Conservation (phyloP, 1,139 yeast species). For the Pichia sp. region DNA sequence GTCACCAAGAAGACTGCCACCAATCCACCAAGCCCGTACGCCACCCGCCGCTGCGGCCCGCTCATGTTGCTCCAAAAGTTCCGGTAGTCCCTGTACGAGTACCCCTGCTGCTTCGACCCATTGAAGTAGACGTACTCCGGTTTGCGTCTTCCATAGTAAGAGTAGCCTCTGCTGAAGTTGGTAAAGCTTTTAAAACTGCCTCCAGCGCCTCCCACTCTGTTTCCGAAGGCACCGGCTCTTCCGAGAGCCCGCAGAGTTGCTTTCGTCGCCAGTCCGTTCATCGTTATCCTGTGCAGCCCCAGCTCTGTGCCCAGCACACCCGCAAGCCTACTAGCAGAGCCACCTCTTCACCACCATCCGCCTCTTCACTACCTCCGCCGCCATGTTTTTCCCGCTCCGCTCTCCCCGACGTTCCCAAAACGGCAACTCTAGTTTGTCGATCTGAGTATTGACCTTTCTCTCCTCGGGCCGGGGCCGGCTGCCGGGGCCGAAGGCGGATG, state of each 20-base stretch:
- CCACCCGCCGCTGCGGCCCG: conserved; percentile 14
- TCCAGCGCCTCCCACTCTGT: too few relatives aligned
- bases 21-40: conserved; percentile 20
- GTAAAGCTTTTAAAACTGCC: too few relatives aligned
- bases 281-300: too few relatives aligned
- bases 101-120: conserved; percentile 5
- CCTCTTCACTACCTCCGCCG: background rate
- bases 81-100: conserved; percentile 1
- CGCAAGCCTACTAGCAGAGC: too few relatives aligned
- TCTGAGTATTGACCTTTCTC: background rate
- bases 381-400: background rate
- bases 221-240: too few relatives aligned
- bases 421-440: background rate
- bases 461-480: too few relatives aligned
- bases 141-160: background rate
- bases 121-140: conserved; percentile 25
- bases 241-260: too few relatives aligned
- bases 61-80: conserved; percentile 12
- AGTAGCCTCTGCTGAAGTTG: background rate
- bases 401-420: background rate
- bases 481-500: too few relatives aligned
- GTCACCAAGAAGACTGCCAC: conserved; percentile 50
- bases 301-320: too few relatives aligned
- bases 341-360: too few relatives aligned
- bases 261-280: too few relatives aligned